These are phyloP conservation scores for Rhizopogon vinicolor DNA, from an alignment of 768 basidiomycete species.

Conservation along the genomic window DNA sequence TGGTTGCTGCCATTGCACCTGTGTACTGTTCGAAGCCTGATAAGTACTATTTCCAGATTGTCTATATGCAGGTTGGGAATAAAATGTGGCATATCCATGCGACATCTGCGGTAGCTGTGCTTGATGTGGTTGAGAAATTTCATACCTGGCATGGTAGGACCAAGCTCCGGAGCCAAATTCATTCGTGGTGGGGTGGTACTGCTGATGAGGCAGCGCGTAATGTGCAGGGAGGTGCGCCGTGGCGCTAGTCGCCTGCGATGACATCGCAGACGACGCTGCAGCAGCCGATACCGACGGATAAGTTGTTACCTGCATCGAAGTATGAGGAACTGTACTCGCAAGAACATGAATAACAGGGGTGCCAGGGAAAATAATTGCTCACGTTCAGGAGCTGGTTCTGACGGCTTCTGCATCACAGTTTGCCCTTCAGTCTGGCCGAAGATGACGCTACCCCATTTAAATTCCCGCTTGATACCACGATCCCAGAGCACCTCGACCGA, in stretches of 20 bases:
- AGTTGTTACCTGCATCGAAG: conserved; percentile 19
- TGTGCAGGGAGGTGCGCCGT: conserved; percentile 5
- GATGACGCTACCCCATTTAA: conserved; percentile 79
- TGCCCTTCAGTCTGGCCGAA: conserved; percentile 71
- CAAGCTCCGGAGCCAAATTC: conserved; percentile 23
- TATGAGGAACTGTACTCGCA: conserved; percentile 10
- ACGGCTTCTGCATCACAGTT: conserved; percentile 64
- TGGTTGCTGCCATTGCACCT: conserved; percentile 32
- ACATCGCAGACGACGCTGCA: conserved; percentile 14
- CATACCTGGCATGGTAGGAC: conserved; percentile 26
- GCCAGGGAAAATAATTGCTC: conserved; percentile 20
- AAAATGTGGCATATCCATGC: conserved; percentile 2
- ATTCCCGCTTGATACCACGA: conserved; percentile 64
- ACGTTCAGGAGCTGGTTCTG: conserved; percentile 46
- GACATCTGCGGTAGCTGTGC: conserved; percentile 11
- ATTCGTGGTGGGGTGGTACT: conserved; percentile 13
- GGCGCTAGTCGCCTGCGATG: conserved; percentile 10
- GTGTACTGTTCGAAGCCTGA: conserved; percentile 21
- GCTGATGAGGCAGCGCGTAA: conserved; percentile 16
- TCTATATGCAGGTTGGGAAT: background rate
- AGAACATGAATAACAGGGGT: conserved; percentile 3
- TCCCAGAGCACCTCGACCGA: conserved; percentile 85
- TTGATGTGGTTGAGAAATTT: conserved; percentile 15
- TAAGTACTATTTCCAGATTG: background rate
- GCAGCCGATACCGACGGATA: conserved; percentile 14